A percentile compares a stretch with the other conserved stretches of the same genome.
These are phyloP conservation scores for Nakataea oryzae DNA, from an alignment of 2,329 filamentous ascomycete species.

Conservation along the genomic window DNA sequence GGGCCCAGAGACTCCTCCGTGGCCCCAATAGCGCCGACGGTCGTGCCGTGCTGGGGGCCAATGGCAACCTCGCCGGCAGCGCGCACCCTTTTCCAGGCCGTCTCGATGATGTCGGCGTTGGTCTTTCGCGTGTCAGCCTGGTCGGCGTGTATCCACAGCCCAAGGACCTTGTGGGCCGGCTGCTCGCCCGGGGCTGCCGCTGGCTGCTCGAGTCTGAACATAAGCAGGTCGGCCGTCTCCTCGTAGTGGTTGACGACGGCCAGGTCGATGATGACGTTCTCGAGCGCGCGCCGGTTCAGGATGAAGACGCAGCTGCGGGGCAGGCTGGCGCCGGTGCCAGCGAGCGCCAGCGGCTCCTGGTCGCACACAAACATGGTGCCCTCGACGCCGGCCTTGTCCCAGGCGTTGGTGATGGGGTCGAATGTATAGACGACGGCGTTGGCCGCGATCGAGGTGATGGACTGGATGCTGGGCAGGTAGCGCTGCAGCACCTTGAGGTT, in stretches of 20 bases:
- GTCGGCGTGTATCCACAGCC: conserved; percentile 40
- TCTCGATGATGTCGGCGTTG: conserved; percentile 22
- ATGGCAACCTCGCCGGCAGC: conserved; percentile 6
- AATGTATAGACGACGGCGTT: conserved; percentile 84
- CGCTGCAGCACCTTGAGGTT: conserved; percentile 78
- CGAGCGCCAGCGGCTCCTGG: conserved; percentile 31
- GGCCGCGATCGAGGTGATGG: conserved; percentile 70
- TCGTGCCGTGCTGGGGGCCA: neutral
- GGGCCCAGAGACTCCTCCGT: conserved; percentile 18
- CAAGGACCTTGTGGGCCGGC: conserved; percentile 29
- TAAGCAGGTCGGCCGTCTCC: conserved; percentile 44
- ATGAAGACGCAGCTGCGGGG: conserved; percentile 54
- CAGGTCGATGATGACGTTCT: conserved; percentile 62
- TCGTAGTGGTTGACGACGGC: conserved; percentile 52
- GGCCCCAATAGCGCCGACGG: neutral
- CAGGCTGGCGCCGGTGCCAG: conserved; percentile 19
- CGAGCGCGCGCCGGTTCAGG: conserved; percentile 59
- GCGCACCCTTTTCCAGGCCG: conserved; percentile 24
- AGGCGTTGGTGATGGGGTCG: conserved; percentile 49
- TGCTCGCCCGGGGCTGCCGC: conserved; percentile 17
- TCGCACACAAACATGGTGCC: conserved; percentile 84
- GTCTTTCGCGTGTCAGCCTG: conserved; percentile 10
- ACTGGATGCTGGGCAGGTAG: conserved; percentile 63
- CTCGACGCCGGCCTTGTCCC: conserved; percentile 81
- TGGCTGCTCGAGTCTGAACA: conserved; percentile 29